Percentiles rank a stretch among this genome's conserved stretches.
phyloP scores from a whole-genome alignment of 73 alveolate genomes.

The Paramecium octaurelia region DNA sequence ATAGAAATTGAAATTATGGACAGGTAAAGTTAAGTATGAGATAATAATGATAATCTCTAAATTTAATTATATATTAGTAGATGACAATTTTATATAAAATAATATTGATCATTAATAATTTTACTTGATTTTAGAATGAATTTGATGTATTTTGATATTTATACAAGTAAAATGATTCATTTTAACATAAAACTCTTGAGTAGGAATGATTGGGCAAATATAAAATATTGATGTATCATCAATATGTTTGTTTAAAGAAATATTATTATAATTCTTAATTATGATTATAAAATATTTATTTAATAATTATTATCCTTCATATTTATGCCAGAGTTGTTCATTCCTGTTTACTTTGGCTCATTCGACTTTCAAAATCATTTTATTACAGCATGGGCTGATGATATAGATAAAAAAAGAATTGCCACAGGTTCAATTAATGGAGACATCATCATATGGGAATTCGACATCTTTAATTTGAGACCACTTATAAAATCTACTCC shows the following conservation, averaged over 20 bases:
- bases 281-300: neutral
- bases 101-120: too few relatives aligned
- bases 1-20: too few relatives aligned
- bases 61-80: too few relatives aligned
- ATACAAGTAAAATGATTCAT: too few relatives aligned
- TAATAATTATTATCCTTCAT: neutral
- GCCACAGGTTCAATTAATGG: conserved; percentile 49
- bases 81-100: too few relatives aligned
- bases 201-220: too few relatives aligned
- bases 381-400: conserved; percentile 10
- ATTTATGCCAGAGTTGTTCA: neutral
- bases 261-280: neutral
- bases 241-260: neutral
- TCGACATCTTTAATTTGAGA: neutral
- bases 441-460: conserved; percentile 3
- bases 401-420: neutral
- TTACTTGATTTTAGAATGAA: too few relatives aligned
- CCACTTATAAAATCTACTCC: neutral
- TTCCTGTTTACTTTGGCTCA: conserved; percentile 10
- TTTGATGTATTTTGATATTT: too few relatives aligned
- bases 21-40: too few relatives aligned
- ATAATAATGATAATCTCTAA: too few relatives aligned
- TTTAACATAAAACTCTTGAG: neutral
- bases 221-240: too few relatives aligned
- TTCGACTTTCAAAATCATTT: neutral